Conservation (phyloP, 306 rosid species). For the Crataegus laevigata region DNA sequence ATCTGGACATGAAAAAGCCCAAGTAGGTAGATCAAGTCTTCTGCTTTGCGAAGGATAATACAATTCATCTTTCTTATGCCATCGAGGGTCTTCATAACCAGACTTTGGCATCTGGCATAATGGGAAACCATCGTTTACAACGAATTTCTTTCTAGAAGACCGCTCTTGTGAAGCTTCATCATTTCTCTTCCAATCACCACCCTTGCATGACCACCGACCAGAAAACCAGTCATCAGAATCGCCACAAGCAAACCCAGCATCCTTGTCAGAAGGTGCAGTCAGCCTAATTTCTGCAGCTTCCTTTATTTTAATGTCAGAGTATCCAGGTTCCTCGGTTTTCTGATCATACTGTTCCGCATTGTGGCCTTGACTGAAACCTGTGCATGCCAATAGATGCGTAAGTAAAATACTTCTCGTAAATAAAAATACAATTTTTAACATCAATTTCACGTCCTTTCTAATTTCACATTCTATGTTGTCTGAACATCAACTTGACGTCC, state of each 20-base stretch:
- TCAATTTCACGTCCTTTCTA: neutral
- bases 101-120: slow-evolving; percentile 81
- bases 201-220: slow-evolving; percentile 90
- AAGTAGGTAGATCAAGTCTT: slow-evolving; percentile 81
- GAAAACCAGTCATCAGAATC: slow-evolving; percentile 70
- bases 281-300: slow-evolving; percentile 33
- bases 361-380: slow-evolving; percentile 52
- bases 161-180: slow-evolving; percentile 71
- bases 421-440: neutral
- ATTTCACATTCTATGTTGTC: neutral
- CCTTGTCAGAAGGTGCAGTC: slow-evolving; percentile 45
- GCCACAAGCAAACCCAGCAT: slow-evolving; percentile 31
- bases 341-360: slow-evolving; percentile 31
- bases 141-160: slow-evolving; percentile 70
- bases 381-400: slow-evolving; percentile 7
- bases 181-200: slow-evolving; percentile 97
- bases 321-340: slow-evolving; percentile 34
- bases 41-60: slow-evolving; percentile 74
- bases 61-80: slow-evolving; percentile 81
- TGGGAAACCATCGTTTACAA: slow-evolving; percentile 76
- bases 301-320: slow-evolving; percentile 30
- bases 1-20: slow-evolving; percentile 82
- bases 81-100: slow-evolving; percentile 92
- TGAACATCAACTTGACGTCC: neutral
- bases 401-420: neutral